A percentile compares a stretch with the other conserved stretches of the same genome.
Evolutionary conservation across 257 asterid genomes (phyloP).

Genomic region (Datura wrightii): DNA sequence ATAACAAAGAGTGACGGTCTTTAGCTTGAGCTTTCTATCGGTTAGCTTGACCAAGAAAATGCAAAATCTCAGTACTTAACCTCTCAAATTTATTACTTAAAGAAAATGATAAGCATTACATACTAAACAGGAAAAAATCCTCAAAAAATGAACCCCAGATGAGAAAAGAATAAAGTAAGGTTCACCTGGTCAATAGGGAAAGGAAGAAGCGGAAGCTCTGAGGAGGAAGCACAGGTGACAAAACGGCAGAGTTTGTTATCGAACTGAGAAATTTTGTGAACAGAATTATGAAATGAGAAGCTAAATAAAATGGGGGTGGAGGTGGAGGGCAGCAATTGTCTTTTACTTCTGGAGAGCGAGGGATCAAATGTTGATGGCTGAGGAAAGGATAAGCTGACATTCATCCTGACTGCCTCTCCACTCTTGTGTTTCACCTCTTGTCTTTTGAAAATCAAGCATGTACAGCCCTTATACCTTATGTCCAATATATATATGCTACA

Average conservation of each 20-base stretch:
- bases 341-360: not conserved
- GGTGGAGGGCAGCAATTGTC: not conserved
- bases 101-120: too few species aligned
- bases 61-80: not conserved
- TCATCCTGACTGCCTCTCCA: not conserved
- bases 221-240: conserved; percentile 11
- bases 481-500: too few species aligned
- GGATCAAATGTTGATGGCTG: not conserved
- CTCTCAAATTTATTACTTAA: not conserved
- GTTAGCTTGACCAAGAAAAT: not conserved
- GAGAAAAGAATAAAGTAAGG: not conserved
- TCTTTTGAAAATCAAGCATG: not conserved
- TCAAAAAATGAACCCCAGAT: too few species aligned
- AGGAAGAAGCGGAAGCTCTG: conserved; percentile 47
- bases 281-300: not conserved
- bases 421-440: not conserved
- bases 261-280: not conserved
- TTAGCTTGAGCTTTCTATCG: not conserved
- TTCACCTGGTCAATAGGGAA: conserved; percentile 47
- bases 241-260: conserved; percentile 24
- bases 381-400: conserved; percentile 18
- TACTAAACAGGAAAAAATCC: not conserved
- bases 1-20: not conserved
- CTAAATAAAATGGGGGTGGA: not conserved
- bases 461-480: not conserved